Evolutionary conservation across 2,329 filamentous ascomycete genomes (phyloP).

Genomic region (Tothia fuscella): DNA sequence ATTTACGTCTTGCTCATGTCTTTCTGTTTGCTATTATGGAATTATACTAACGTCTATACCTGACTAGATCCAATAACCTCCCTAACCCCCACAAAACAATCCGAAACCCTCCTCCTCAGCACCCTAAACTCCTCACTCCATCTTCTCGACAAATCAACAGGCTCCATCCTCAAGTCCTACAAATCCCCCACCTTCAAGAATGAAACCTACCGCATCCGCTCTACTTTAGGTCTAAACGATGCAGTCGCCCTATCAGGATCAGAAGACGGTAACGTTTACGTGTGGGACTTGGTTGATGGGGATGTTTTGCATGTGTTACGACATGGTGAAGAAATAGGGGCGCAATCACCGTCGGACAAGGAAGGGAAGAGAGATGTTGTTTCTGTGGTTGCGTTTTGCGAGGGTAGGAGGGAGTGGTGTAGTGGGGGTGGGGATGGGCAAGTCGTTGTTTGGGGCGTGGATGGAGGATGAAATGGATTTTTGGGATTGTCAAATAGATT

Average conservation of each 20-base stretch:
- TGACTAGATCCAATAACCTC: conserved; percentile 64
- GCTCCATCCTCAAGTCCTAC: conserved; percentile 63
- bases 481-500: too few relatives aligned
- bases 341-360: too few relatives aligned
- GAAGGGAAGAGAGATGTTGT: conserved; percentile 26
- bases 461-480: neutral
- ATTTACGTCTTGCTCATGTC: neutral
- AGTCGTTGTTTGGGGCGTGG: conserved; percentile 12
- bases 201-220: conserved; percentile 60
- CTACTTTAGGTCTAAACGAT: conserved; percentile 63
- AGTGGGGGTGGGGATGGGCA: conserved; percentile 38
- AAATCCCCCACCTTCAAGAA: conserved; percentile 46
- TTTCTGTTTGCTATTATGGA: neutral
- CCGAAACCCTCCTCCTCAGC: conserved; percentile 61
- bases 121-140: conserved; percentile 65
- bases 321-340: conserved; percentile 26
- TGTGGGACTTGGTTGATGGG: conserved; percentile 76
- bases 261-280: conserved; percentile 62
- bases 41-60: conserved; percentile 14
- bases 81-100: conserved; percentile 57
- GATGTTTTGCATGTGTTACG: conserved; percentile 51
- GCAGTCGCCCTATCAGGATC: conserved; percentile 70
- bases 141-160: conserved; percentile 67
- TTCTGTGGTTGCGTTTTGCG: conserved; percentile 36
- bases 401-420: conserved; percentile 33